Base-by-base conservation (phyloP, 306 rosid species). In the Begonia masoniana region DNA sequence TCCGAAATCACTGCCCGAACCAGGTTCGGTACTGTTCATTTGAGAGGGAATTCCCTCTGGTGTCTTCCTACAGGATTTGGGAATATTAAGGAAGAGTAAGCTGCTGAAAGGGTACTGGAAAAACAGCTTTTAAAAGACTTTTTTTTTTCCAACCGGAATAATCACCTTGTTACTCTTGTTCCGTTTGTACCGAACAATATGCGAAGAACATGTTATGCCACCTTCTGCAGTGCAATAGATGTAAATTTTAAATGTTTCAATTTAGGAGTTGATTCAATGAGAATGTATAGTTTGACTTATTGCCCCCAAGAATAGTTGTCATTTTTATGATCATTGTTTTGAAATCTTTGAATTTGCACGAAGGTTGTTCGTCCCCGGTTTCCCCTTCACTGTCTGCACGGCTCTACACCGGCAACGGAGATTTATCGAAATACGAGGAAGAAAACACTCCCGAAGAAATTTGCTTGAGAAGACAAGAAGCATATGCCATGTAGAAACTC, bases 391-490 rank as follows among this genome's bases (percentile, higher is more conserved):
- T 86, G 60, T 80, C 83, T 10, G 39, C 76, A 11, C 80, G 74
- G 16, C 95, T 86, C 41, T 78, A 59, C 52, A 21, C 51, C 2
- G 92, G 87, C 55, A 75, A 86, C 23, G 96, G 80, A 7, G 93
- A 82, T 9, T 59, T 57, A 45, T 47, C 51, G 13, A 86, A 86
- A 77, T 70, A 71, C 43, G 70, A 70, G 23, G 95, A 77, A 48
- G 65, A 61, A 43, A 74, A 6, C 49, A 61, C 72, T 68, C 54
- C 74, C 16, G 83, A 77, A 35, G 67, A 65, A 52, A 47, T 65
- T 50, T 74, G 68, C 72, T 66, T 70, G 55, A 62, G 81, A 71
- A 66, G 71, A 57, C 92, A 77, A 60, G 81, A 79, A 52, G 58
- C 71, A 21, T 71, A 68, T 7, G 1, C 39, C 39, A 31, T 31